Evolutionary conservation across 2,329 filamentous ascomycete species (phyloP).

Genomic region (Diplocarpon rosae): DNA sequence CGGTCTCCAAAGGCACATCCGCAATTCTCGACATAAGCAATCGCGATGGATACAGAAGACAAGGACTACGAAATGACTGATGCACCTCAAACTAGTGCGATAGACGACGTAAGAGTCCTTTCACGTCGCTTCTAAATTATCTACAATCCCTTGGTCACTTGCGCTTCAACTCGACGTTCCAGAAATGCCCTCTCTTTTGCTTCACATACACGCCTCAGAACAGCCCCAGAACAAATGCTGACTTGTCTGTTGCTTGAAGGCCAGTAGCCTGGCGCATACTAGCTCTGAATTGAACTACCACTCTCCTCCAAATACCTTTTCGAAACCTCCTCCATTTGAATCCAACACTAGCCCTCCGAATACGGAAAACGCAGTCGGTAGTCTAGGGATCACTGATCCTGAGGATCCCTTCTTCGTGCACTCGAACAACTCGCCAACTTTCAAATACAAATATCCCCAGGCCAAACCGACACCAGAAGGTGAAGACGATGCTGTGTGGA

Average conservation of each 20-base stretch:
- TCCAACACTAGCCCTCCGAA: neutral
- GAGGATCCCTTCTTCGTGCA: slow-evolving; percentile 6
- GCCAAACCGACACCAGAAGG: slow-evolving; percentile 23
- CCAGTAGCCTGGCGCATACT: neutral
- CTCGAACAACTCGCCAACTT: slow-evolving; percentile 17
- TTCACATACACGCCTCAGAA: too few species aligned
- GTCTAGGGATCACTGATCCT: slow-evolving; percentile 3
- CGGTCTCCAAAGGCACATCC: too few species aligned
- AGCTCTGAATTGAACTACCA: neutral
- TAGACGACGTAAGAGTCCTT: neutral
- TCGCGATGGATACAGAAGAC: slow-evolving; percentile 1
- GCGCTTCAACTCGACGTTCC: neutral
- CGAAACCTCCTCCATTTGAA: neutral
- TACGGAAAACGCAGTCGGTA: neutral
- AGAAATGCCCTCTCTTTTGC: too few species aligned
- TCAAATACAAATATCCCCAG: slow-evolving; percentile 27
- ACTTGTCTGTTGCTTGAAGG: neutral
- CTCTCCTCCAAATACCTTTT: neutral
- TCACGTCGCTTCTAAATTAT: neutral
- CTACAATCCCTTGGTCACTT: neutral
- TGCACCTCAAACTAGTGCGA: neutral
- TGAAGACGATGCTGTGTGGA: slow-evolving; percentile 24
- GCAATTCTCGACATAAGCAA: neutral
- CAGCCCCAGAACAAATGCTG: neutral
- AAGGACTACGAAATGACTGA: slow-evolving; percentile 2